Percentiles rank a stretch among this genome's conserved stretches.
These are phyloP conservation scores for Nematocida minor DNA, from an alignment of 371 early-diverging fungal species.

Conservation along the genomic window DNA sequence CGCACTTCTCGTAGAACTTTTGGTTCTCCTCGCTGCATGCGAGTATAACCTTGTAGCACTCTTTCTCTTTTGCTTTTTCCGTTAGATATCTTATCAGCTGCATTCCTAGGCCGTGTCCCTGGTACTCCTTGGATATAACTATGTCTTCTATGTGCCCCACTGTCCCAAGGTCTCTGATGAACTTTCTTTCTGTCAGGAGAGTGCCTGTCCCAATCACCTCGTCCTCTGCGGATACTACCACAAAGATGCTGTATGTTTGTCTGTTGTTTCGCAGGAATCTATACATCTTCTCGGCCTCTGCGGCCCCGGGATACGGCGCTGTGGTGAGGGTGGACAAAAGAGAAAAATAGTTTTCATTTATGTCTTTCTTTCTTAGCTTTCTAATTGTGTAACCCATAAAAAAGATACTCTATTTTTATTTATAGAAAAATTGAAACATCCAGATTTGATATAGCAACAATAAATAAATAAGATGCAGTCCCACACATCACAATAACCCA, in stretches of 20 bases:
- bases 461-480: neutral
- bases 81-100: constrained; percentile 65
- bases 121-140: constrained; percentile 79
- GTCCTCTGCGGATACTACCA: constrained; percentile 39
- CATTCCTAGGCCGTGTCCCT: constrained; percentile 74
- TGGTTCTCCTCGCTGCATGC: constrained; percentile 77
- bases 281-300: constrained; percentile 67
- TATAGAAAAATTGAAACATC: neutral
- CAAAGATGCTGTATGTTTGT: constrained; percentile 64
- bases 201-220: constrained; percentile 82
- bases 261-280: constrained; percentile 68
- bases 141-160: constrained; percentile 74
- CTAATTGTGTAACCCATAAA: constrained; percentile 17
- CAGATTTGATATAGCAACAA: neutral
- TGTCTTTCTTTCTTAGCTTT: constrained; percentile 48
- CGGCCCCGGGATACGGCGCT: constrained; percentile 70
- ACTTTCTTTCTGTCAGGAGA: constrained; percentile 85
- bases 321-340: constrained; percentile 71
- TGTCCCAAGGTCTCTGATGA: constrained; percentile 75
- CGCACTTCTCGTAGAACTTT: constrained; percentile 83
- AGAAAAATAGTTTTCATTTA: constrained; percentile 66
- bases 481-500: no score
- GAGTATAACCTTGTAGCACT: constrained; percentile 74
- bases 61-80: constrained; percentile 65
- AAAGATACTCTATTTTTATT: neutral